Evolutionary conservation across 129 eudicot species (phyloP), one percentile per base, ranked within the genome.

Genomic region (Heracleum sosnowskyi): DNA sequence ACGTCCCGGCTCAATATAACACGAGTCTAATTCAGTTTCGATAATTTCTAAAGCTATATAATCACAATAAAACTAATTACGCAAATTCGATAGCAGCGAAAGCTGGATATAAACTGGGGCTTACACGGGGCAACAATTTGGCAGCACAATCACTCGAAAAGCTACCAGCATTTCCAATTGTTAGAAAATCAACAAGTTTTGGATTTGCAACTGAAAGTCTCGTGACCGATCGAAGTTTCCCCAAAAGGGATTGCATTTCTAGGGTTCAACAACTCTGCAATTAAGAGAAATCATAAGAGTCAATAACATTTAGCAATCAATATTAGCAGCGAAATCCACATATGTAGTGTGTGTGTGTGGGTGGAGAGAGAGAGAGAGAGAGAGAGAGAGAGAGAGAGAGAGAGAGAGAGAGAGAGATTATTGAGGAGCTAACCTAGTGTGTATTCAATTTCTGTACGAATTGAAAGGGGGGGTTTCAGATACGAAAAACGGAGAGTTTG

Each of bases 221-320:
- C n/a, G 86, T 29, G 55, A 77, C 80, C 24, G 20, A 82, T 74
- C 81, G 80, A 26, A 87, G n/a, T 77, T 77, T 87, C 12, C 88
- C 82, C 63, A 81, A 77, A 69, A 87, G 55, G 0, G 90, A 87
- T 75, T 82, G 90, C 90, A 80, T 87, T 69, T 87, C 80, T 87
- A 74, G 73, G 47, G 28, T 73, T 74, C 68, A 7, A 69, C 44
- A 62, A 44, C 45, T 63, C 42, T 64, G 81, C 62, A 42, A n/a
- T 77, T n/a, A 24, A 39, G 34, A 24, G 51, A 39, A 31, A 69
- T 17, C n/a, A 37, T 70, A 37, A 17, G 12, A 7, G 18, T 39
- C 13, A 71, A 1, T 12, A 5, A 41, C 13, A 72, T 24, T 71
- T 24, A n/a, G n/a, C 31, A 18, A 40, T 16, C 20, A 72, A 40